phyloP scores from a whole-genome alignment of 2,329 filamentous ascomycete species.

The Fusarium foetens region DNA sequence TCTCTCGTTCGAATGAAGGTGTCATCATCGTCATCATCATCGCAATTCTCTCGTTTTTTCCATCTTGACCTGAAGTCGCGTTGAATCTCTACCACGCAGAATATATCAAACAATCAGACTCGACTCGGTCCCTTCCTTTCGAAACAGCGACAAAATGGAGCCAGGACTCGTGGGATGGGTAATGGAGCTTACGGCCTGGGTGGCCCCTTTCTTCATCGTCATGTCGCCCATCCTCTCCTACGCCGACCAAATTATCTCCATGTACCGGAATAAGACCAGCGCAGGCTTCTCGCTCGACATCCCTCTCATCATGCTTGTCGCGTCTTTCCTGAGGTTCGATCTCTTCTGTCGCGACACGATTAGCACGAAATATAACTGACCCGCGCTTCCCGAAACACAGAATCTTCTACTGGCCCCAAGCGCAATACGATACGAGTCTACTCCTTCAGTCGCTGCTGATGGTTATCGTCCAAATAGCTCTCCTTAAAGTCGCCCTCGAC shows the following conservation, averaged over 20 bases:
- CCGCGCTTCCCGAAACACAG: slow-evolving; percentile 50
- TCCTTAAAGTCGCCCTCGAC: slow-evolving; percentile 76
- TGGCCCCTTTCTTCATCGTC: slow-evolving; percentile 72
- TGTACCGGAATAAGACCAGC: slow-evolving; percentile 71
- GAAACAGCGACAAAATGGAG: slow-evolving; percentile 18
- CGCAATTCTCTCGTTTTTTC: neutral
- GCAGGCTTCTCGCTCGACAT: slow-evolving; percentile 77
- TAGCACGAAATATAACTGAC: slow-evolving; percentile 29
- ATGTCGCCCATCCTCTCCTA: slow-evolving; percentile 73
- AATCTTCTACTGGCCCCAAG: slow-evolving; percentile 76
- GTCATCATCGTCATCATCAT: slow-evolving; percentile 14
- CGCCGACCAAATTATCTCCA: slow-evolving; percentile 72
- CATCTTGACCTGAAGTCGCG: slow-evolving; percentile 3
- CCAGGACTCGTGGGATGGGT: slow-evolving; percentile 37
- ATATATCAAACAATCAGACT: neutral
- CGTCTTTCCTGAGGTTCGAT: slow-evolving; percentile 70
- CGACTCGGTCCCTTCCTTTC: neutral
- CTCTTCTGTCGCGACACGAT: neutral
- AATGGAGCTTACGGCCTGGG: slow-evolving; percentile 57
- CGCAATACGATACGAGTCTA: slow-evolving; percentile 71
- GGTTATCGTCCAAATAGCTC: slow-evolving; percentile 69
- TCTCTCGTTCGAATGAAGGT: slow-evolving; percentile 9
- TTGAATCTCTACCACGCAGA: slow-evolving; percentile 2
- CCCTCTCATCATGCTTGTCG: slow-evolving; percentile 76
- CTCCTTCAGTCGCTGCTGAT: slow-evolving; percentile 74